Percentiles rank a stretch among this genome's conserved stretches.
These are phyloP conservation scores for Candida insectorum DNA, from an alignment of 805 yeast species.

Conservation along the genomic window DNA sequence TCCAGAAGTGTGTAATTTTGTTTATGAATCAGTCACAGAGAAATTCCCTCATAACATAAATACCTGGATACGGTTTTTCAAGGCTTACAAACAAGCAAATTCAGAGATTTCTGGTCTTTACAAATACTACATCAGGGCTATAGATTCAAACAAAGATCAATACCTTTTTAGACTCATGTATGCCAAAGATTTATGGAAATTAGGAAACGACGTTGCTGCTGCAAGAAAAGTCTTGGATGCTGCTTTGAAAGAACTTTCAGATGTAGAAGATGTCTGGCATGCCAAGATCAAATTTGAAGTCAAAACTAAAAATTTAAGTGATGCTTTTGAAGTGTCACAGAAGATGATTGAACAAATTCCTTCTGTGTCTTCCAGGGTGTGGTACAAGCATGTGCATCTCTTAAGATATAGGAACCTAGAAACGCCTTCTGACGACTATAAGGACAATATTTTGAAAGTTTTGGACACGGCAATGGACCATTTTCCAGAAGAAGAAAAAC, in stretches of 20 bases:
- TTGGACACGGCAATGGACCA: conserved; percentile 44
- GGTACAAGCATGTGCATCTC: conserved; percentile 51
- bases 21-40: conserved; percentile 45
- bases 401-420: conserved; percentile 13
- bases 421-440: conserved; percentile 2
- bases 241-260: conserved; percentile 44
- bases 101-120: conserved; percentile 16
- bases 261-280: conserved; percentile 58
- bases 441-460: conserved; percentile 13
- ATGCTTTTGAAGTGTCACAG: conserved; percentile 34
- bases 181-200: conserved; percentile 65
- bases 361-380: conserved; percentile 43
- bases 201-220: conserved; percentile 41
- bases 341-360: conserved; percentile 15
- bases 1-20: conserved; percentile 45
- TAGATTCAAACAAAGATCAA: conserved; percentile 44
- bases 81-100: conserved; percentile 18
- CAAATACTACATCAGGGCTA: conserved; percentile 50
- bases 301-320: conserved; percentile 34
- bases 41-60: conserved; percentile 43
- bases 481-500: conserved; percentile 50
- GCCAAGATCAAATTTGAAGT: conserved; percentile 69
- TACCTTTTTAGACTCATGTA: conserved; percentile 62
- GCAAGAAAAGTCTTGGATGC: conserved; percentile 53
- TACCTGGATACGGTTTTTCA: conserved; percentile 49